A percentile compares a stretch with the other conserved stretches of the same genome.
Conservation (phyloP, 2,329 filamentous ascomycete species). For the Neopestalotiopsis sp. region DNA sequence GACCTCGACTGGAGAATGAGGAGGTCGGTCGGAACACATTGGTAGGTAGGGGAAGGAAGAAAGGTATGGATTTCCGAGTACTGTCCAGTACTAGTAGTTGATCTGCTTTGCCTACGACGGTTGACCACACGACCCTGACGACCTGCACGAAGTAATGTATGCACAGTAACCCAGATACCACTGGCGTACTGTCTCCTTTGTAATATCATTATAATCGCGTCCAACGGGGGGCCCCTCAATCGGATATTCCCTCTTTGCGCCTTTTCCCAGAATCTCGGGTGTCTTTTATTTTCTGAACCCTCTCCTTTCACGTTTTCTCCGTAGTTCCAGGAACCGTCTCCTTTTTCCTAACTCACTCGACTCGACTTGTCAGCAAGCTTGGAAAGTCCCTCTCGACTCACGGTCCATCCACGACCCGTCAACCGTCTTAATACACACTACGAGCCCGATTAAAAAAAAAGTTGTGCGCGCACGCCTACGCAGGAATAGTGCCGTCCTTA, state of each 20-base stretch:
- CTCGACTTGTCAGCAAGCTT: conserved; percentile 8
- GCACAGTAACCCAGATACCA: conserved; percentile 4
- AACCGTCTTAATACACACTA: conserved; percentile 1
- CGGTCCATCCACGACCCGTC: conserved; percentile 15
- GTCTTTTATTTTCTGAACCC: conserved; percentile 5
- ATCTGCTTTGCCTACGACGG: not conserved
- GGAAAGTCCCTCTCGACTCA: conserved; percentile 12
- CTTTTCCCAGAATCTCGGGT: not conserved
- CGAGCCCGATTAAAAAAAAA: not conserved
- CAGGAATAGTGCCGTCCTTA: conserved; percentile 10
- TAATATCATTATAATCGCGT: not conserved
- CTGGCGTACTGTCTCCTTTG: not conserved
- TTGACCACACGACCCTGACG: too few relatives aligned
- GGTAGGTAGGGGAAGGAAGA: not conserved
- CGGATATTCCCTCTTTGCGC: conserved; percentile 13
- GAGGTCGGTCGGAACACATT: not conserved
- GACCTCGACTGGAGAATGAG: not conserved
- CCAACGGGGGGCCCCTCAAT: conserved; percentile 4
- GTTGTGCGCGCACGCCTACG: conserved; percentile 9
- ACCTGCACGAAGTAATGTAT: too few relatives aligned
- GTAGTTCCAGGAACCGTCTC: not conserved
- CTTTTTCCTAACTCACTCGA: conserved; percentile 5
- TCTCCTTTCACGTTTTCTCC: conserved; percentile 10
- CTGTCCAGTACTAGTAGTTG: not conserved
- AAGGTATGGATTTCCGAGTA: not conserved